These are phyloP conservation scores for Alliaria petiolata DNA, from an alignment of 345 rosid species.

Conservation along the genomic window DNA sequence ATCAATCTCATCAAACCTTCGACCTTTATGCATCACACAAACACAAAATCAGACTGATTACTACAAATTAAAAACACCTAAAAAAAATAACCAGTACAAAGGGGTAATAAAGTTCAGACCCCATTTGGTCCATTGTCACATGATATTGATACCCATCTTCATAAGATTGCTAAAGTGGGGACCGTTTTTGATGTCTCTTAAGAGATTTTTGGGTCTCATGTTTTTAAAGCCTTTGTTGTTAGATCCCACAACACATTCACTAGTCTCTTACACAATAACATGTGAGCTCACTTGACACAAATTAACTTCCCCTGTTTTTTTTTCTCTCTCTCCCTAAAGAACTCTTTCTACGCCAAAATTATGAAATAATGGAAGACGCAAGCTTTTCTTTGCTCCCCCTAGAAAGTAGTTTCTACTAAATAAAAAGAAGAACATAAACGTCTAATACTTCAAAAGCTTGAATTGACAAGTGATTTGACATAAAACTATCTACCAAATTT, in stretches of 20 bases:
- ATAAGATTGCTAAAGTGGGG: constrained; percentile 21
- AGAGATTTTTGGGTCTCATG: constrained; percentile 10
- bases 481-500: neutral
- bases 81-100: neutral
- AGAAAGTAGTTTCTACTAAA: neutral
- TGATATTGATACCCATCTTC: constrained; percentile 15
- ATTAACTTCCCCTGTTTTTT: constrained; percentile 7
- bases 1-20: constrained; percentile 91
- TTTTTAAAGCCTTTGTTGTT: constrained; percentile 20
- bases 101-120: constrained; percentile 15
- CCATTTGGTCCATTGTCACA: constrained; percentile 22
- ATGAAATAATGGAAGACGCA: neutral
- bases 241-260: constrained; percentile 17
- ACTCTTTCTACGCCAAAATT: neutral
- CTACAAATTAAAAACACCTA: neutral
- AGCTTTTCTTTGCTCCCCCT: neutral
- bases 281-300: constrained; percentile 15
- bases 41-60: neutral
- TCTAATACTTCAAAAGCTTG: neutral
- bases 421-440: neutral
- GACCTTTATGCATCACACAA: constrained; percentile 43
- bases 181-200: constrained; percentile 10
- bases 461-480: neutral
- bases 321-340: neutral
- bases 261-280: constrained; percentile 12